Base-by-base conservation (phyloP, 345 rosid genomes). In the Brassica nigra region DNA sequence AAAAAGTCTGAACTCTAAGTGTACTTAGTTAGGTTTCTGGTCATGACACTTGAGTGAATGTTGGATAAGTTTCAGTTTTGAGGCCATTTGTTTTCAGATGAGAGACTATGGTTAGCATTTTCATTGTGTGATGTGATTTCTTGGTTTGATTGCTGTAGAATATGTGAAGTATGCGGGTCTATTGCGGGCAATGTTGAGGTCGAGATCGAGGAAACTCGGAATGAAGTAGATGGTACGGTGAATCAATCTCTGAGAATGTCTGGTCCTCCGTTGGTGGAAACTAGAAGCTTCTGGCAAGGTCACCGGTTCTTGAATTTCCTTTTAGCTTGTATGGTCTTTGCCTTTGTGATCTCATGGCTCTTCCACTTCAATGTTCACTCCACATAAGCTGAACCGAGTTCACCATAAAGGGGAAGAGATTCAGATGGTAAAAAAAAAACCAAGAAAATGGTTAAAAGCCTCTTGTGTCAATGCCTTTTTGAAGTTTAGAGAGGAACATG, bases 111-210 rank as follows among this genome's bases (percentile, higher is more conserved):
- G 34, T 63, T 23, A 57, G 7, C 2, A 18, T 72, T 64, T 72
- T 33, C 71, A 0, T 36, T 62, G 30, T 62, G 30, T 63, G 63
- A 31, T 65, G 28, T 64, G 64, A 27, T 37, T 31, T 55, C 16
- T 47, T 75, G 68, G 67, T 52, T 75, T 70, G 34, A n/a, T 65
- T 59, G 75, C 1, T 79, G 80, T 88, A 93, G 98, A 83, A 92
- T 90, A 54, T 94, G 98, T 77, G 98, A 94, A 88, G 93, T 94
- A n/a, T 94, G 98, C 30, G 96, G 98, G 65, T 87, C 97, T 15
- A 74, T 87, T 20, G 98, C 98, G 0, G 81, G 77, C 12, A 94
- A 74, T 5, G 79, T 80, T 28, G 97, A 92, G 68, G 79, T 52
- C 0, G 96, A 85, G 77, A 33, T 80, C n/a, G 80, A 33, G 71